Evolutionary conservation across 2,329 filamentous ascomycete species (phyloP).

Genomic region (Raffaelea ambrosiae): DNA sequence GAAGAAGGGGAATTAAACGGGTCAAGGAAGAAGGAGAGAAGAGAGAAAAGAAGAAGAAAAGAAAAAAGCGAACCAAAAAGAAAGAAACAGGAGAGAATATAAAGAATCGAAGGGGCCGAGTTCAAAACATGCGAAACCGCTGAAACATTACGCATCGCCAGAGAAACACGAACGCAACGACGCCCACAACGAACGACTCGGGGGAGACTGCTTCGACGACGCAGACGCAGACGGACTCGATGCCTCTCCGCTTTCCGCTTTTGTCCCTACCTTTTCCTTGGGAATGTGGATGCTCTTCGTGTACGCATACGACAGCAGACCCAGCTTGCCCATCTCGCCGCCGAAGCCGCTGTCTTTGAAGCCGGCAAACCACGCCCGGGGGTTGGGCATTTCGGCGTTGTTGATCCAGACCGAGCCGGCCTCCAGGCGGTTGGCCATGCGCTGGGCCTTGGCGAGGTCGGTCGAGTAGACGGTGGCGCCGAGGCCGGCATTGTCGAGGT

Average conservation of each 20-base stretch:
- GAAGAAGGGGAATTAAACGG: too few relatives aligned
- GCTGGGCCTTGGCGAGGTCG: conserved; percentile 39
- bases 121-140: too few relatives aligned
- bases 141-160: not conserved
- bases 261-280: conserved; percentile 11
- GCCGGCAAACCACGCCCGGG: conserved; percentile 21
- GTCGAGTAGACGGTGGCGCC: conserved; percentile 50
- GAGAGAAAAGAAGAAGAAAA: not conserved
- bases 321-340: conserved; percentile 26
- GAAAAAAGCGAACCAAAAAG: not conserved
- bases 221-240: too few relatives aligned
- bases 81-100: not conserved
- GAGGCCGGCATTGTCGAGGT: conserved; percentile 42
- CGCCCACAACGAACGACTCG: too few relatives aligned
- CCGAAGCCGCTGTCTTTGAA: conserved; percentile 25
- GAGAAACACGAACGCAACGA: not conserved
- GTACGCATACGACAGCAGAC: conserved; percentile 22
- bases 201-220: too few relatives aligned
- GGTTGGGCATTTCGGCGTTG: conserved; percentile 20
- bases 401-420: conserved; percentile 56
- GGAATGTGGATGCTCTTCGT: conserved; percentile 23
- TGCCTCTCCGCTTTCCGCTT: not conserved
- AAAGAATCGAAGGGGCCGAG: too few relatives aligned
- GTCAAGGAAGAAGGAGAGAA: too few relatives aligned
- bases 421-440: conserved; percentile 45